Conservation (phyloP, 371 early-diverging fungal genomes). For the Fennellomyces sp. region DNA sequence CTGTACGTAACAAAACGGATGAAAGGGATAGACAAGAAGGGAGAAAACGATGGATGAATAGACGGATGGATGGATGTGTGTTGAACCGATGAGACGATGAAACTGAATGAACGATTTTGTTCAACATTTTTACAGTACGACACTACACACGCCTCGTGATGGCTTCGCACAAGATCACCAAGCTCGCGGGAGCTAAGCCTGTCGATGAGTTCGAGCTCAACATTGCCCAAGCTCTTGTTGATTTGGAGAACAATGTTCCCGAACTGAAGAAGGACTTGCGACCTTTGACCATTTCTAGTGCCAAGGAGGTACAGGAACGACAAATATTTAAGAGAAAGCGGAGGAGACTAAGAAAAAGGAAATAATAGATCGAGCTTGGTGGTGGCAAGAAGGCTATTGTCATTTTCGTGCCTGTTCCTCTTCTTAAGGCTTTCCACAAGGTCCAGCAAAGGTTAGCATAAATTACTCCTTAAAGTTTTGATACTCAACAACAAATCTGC, state of each 20-base stretch:
- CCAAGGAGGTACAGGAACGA: conserved; percentile 78
- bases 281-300: conserved; percentile 89
- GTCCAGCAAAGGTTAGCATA: conserved; percentile 83
- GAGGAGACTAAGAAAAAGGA: conserved; percentile 32
- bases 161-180: conserved; percentile 72
- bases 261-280: conserved; percentile 96
- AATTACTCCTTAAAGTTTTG: too few species aligned
- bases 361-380: conserved; percentile 88
- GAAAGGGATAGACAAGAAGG: too few species aligned
- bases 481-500: too few species aligned
- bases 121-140: too few species aligned
- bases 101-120: too few species aligned
- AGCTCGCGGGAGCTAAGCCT: conserved; percentile 77
- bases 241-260: conserved; percentile 91
- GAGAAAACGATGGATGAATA: too few species aligned
- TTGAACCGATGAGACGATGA: too few species aligned
- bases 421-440: conserved; percentile 92
- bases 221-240: conserved; percentile 95
- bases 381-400: conserved; percentile 96
- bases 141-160: too few species aligned
- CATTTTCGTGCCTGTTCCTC: conserved; percentile 96
- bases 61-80: too few species aligned
- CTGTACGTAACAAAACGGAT: too few species aligned
- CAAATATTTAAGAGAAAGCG: not conserved
- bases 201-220: conserved; percentile 90